Base-by-base conservation (phyloP, 2,329 filamentous ascomycete species). In the Diaporthe velutina region DNA sequence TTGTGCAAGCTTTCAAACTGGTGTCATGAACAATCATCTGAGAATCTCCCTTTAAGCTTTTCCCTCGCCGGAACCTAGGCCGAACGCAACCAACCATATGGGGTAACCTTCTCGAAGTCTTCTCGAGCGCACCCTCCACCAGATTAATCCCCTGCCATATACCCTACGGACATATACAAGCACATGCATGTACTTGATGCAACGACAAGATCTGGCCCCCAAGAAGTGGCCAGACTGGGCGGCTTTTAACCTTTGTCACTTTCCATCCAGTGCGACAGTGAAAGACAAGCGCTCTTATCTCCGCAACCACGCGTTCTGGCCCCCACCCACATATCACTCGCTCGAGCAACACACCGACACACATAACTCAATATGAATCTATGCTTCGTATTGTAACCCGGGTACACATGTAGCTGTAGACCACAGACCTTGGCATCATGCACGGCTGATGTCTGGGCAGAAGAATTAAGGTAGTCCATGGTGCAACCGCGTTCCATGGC, bases 1-100 rank as follows among this genome's bases (percentile, higher is more conserved):
- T 30, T 54, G 45, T 33, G 64, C 64, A 68, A 68, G 64, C 64
- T 68, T 68, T 68, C 48, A 68, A 54, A 68, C 45, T 68, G 64
- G 64, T 54, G 45, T 68, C 64, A 68, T 68, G 48, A 54, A 68
- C 33, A 68, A 54, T 68, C 48, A 30, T 68, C 64, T 40, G 64
- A 54, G 64, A 68, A 68, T 54, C n/a, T 15, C 40, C 45, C 19
- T 52, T 67, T 52, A 25, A 67, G 45, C 64, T 67, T 67, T 67
- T 52, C 22, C 15, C 17, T 40, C 64, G n/a, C 48, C 48, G 64
- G 48, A 54, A 40, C 35, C 64, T 40, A 54, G 48, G n/a, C 64
- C 48, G 64, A 68, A 54, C n/a, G 48, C 33, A 15, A 28, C 33
- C 33, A 54, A 30, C 64, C 64, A 40, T 4, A 19, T 54, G 48